These are phyloP conservation scores for Styphnolobium japonicum DNA, from an alignment of 306 rosid species.

Conservation along the genomic window DNA sequence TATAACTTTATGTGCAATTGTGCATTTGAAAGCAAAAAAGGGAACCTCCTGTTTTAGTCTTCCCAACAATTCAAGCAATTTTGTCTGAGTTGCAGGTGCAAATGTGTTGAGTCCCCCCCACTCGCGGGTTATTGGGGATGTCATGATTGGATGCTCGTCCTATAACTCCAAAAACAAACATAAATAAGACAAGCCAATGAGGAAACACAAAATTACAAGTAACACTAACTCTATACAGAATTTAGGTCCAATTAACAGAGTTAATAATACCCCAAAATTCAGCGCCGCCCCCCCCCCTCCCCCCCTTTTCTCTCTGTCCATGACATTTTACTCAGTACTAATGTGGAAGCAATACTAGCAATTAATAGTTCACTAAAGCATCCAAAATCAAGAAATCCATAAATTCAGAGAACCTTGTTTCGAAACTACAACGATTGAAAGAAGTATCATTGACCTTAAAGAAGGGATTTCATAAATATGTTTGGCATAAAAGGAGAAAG, in stretches of 20 bases:
- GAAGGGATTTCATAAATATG: background rate
- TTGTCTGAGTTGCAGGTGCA: constrained; percentile 69
- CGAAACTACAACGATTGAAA: background rate
- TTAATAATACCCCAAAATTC: background rate
- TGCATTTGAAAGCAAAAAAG: constrained; percentile 1
- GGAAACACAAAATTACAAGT: background rate
- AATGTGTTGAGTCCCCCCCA: constrained; percentile 72
- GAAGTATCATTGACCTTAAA: background rate
- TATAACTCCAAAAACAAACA: background rate
- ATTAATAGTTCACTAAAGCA: too few species aligned
- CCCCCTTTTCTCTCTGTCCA: background rate
- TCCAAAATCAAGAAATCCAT: background rate
- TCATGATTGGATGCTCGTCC: background rate
- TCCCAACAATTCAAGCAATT: constrained; percentile 60
- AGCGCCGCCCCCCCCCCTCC: too few species aligned
- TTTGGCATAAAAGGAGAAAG: too few species aligned
- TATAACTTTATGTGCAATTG: background rate
- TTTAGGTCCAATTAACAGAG: background rate
- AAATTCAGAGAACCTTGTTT: background rate
- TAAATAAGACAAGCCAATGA: background rate
- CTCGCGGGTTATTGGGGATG: constrained; percentile 40
- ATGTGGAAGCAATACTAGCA: background rate
- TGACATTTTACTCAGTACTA: background rate
- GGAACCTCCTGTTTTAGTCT: constrained; percentile 63
- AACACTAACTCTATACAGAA: background rate